Evolutionary conservation across 2,329 filamentous ascomycete genomes (phyloP), one percentile per base, ranked within the genome.

Genomic region (Alternaria triticimaculans): DNA sequence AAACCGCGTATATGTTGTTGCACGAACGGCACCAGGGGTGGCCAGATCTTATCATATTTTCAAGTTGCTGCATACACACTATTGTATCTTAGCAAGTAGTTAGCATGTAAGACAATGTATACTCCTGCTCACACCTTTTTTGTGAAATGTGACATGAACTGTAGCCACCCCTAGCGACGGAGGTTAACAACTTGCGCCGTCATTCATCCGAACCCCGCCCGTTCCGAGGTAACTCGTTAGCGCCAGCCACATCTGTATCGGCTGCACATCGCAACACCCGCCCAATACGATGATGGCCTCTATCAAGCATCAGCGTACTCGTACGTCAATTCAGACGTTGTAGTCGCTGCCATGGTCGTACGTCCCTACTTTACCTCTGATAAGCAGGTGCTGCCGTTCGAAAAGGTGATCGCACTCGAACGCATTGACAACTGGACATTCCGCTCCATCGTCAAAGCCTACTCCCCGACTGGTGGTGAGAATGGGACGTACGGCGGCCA

Each of bases 401-500:
- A 76, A 33, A 79, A 82, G 43, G 71, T 83, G 26, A 78, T 84
- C 58, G 70, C 76, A 45, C 72, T 83, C 2, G 80, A 82, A 58
- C 80, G 73, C 60, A 79, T 82, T 59, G 77, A 82, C 60, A 75
- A 80, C 33, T 62, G 67, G 49, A 82, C 80, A 21, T 83, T 77
- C 59, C 76, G 80, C 28, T 82, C 80, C 3, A 78, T 75, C 30
- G 77, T 80, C 9, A 78, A 75, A 55, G 79, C 81, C 0, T 86
- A 82, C 64, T 78, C 81, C 11, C 84, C 84, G 0, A 73, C 73
- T 14, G 82, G 80, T 4, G 77, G 76, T 7, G 73, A 79, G 15
- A 78, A 77, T 3, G 77, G 81, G 14, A 82, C 85, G 0, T 87
- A 86, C 73, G 86, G 86, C 12, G 86, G 86, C 2, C 85, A 88